These are phyloP conservation scores for Xylariaceae sp. DNA, from an alignment of 2,329 filamentous ascomycete genomes.

Conservation along the genomic window DNA sequence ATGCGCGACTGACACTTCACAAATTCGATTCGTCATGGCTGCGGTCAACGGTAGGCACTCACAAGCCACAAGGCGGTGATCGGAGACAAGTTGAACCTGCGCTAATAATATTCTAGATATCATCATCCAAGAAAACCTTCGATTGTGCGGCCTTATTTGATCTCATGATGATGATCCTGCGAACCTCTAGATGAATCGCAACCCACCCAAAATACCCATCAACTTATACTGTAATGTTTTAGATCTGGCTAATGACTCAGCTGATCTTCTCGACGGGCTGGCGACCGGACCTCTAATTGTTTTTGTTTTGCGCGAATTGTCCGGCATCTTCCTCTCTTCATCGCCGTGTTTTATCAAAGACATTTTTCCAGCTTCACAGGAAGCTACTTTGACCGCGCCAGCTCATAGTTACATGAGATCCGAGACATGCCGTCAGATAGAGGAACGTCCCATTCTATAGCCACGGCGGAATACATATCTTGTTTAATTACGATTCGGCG, in stretches of 20 bases:
- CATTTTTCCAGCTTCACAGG: slow-evolving; percentile 18
- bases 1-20: slow-evolving; percentile 95
- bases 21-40: slow-evolving; percentile 99
- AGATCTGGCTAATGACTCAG: slow-evolving; percentile 32
- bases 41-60: slow-evolving; percentile 82
- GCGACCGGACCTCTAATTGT: slow-evolving; percentile 28
- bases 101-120: slow-evolving; percentile 66
- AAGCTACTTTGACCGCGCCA: slow-evolving; percentile 23
- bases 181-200: slow-evolving; percentile 9
- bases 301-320: slow-evolving; percentile 27
- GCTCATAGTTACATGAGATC: slow-evolving; percentile 19
- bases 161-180: slow-evolving; percentile 9
- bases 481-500: slow-evolving; percentile 46
- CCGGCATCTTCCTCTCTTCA: slow-evolving; percentile 21
- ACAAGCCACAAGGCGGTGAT: too few relatives aligned
- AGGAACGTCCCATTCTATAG: slow-evolving; percentile 30
- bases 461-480: slow-evolving; percentile 43
- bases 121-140: slow-evolving; percentile 99
- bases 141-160: slow-evolving; percentile 95
- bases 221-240: slow-evolving; percentile 28
- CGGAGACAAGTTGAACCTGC: background rate
- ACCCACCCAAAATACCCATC: slow-evolving; percentile 23
- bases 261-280: slow-evolving; percentile 26
- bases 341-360: slow-evolving; percentile 23
- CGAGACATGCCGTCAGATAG: slow-evolving; percentile 22